Base-by-base conservation (phyloP, 2,329 filamentous ascomycete species). In the Cladosporium sp. region DNA sequence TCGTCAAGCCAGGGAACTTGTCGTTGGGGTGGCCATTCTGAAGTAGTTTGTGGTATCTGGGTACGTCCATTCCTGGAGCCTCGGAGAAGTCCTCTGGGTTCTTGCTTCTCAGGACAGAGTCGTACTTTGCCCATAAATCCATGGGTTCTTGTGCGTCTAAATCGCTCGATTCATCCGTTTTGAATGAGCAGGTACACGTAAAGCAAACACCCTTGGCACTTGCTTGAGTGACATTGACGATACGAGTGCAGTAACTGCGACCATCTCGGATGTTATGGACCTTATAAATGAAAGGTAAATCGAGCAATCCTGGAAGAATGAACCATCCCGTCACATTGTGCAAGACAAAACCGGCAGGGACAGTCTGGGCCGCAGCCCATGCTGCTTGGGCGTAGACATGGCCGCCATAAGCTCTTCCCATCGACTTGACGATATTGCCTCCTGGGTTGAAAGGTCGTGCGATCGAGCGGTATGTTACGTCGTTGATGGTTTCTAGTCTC, bases 361-460 rank as follows among this genome's bases (percentile, higher is more conserved):
- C 82, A 1, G 85, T 87, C 67, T 86, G 82, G 10, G 82, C 81
- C 10, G 85, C 85, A 18, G 85, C 85, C 78, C 83, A 87, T 18
- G 82, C 84, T 36, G 84, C 81, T 73, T 87, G 85, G n/a, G 83
- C 82, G 69, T 82, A 86, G 4, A 86, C 84, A 75, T 87, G 84
- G 1, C 85, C 84, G 14, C 85, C 85, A 73, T 85, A 86, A 0
- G 84, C 81, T 15, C 79, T 76, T 2, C 76, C 76, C 18, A 78
- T 73, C 7, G 75, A 36, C 57, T 49, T 52, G 18, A 26, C 24
- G 67, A 68, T n/a, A 71, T 49, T 24, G 66, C 73, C 76, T 3
- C 78, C 80, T 0, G 83, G 82, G 12, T 79, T 77, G 67, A 80
- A 84, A 0, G 79, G 77, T 61, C 74, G 76, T 10, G 78, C 76